Percentiles rank a stretch among this genome's conserved stretches.
phyloP scores from a whole-genome alignment of 345 rosid species.

The Kernera saxatilis region DNA sequence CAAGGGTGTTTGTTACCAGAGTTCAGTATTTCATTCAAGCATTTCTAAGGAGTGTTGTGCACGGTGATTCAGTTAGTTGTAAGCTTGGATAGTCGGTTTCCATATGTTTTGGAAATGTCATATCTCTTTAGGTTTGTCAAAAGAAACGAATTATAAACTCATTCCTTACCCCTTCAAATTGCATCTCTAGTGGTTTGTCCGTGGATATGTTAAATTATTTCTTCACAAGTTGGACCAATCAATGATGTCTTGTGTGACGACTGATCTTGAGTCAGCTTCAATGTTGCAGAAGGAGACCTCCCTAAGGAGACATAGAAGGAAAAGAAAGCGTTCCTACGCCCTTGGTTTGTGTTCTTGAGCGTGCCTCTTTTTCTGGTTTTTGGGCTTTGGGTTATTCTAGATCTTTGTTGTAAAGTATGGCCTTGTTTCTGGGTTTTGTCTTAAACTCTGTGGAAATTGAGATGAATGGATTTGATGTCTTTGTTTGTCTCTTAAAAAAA shows the following conservation, averaged over 20 bases:
- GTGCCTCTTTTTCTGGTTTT: not conserved
- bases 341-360: slow-evolving; percentile 14
- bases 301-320: slow-evolving; percentile 14
- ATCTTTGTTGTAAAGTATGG: slow-evolving; percentile 28
- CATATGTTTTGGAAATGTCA: not conserved
- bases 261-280: slow-evolving; percentile 12
- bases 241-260: not conserved
- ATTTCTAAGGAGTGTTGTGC: not conserved
- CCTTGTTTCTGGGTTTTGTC: slow-evolving; percentile 9
- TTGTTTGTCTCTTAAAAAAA: slow-evolving; percentile 18
- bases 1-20: not conserved
- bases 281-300: slow-evolving; percentile 16
- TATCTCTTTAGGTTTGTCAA: not conserved
- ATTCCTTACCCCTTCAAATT: not conserved
- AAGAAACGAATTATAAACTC: not conserved
- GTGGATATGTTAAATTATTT: not conserved
- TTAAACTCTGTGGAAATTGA: slow-evolving; percentile 6
- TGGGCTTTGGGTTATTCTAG: not conserved
- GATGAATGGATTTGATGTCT: slow-evolving; percentile 20
- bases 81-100: not conserved
- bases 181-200: not conserved
- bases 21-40: not conserved
- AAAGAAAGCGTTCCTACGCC: not conserved
- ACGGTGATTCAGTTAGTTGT: not conserved
- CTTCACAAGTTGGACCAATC: not conserved